A percentile compares a stretch with the other conserved stretches of the same genome.
Evolutionary conservation across 225 moss, liverwort and hornwort genomes (phyloP).

Genomic region (Physcomitrium patens): DNA sequence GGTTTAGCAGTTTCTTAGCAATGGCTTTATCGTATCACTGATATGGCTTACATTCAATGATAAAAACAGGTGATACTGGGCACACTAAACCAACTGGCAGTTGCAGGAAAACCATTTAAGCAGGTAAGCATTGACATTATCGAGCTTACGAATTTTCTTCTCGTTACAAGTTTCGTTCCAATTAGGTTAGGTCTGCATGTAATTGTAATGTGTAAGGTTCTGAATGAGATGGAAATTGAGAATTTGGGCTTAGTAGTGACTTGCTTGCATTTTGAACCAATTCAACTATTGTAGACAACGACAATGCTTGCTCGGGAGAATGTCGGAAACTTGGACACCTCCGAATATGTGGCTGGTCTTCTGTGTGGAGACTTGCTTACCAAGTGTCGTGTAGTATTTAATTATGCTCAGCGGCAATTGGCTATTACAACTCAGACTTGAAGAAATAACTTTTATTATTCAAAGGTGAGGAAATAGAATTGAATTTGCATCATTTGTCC

Average conservation of each 20-base stretch:
- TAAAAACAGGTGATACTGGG: slow-evolving; percentile 68
- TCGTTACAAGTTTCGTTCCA: not conserved
- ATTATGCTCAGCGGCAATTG: slow-evolving; percentile 59
- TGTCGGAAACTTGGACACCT: slow-evolving; percentile 74
- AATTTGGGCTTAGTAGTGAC: not conserved
- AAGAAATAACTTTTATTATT: not conserved
- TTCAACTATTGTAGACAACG: slow-evolving; percentile 47
- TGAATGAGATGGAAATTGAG: not conserved
- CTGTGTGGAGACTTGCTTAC: slow-evolving; percentile 77
- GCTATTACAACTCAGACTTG: slow-evolving; percentile 19
- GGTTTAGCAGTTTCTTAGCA: slow-evolving; percentile 1
- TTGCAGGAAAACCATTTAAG: slow-evolving; percentile 66
- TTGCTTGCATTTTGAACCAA: not conserved
- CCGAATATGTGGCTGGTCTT: slow-evolving; percentile 77
- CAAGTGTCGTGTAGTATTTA: slow-evolving; percentile 63
- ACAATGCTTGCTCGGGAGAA: slow-evolving; percentile 57
- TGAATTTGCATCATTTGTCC: too few species aligned
- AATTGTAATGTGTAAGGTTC: not conserved
- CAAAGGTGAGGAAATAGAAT: too few species aligned
- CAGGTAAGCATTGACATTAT: slow-evolving; percentile 29
- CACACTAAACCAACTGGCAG: slow-evolving; percentile 53
- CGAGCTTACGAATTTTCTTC: not conserved
- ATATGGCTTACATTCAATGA: slow-evolving; percentile 6
- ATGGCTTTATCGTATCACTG: not conserved
- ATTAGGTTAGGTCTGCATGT: not conserved